These are phyloP conservation scores for Seiridium cupressi DNA, from an alignment of 2,329 filamentous ascomycete species.

Conservation along the genomic window DNA sequence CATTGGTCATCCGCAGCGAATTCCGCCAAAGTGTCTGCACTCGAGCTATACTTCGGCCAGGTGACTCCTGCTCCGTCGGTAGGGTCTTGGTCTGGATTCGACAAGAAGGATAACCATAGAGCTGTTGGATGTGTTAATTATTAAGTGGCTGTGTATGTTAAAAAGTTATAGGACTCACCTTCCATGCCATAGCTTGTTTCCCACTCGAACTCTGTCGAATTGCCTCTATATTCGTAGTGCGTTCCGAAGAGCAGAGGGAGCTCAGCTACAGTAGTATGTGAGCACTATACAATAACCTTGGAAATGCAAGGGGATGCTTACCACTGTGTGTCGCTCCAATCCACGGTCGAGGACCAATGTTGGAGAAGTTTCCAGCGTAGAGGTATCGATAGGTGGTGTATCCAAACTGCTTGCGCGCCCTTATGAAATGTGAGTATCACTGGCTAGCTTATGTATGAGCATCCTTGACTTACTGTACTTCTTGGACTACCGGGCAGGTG, in stretches of 20 bases:
- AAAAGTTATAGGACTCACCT: conserved; percentile 14
- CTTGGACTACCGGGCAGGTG: conserved; percentile 8
- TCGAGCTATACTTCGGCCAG: conserved; percentile 4
- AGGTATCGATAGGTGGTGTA: conserved; percentile 31
- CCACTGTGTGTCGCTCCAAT: conserved; percentile 27
- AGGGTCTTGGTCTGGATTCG: not conserved
- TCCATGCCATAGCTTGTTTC: conserved; percentile 23
- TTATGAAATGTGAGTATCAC: not conserved
- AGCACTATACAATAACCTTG: not conserved
- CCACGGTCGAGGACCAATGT: conserved; percentile 29
- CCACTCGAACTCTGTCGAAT: conserved; percentile 28
- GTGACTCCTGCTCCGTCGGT: not conserved
- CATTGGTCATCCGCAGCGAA: conserved; percentile 4
- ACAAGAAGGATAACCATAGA: conserved; percentile 3
- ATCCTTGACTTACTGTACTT: conserved; percentile 4
- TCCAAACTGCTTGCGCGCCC: not conserved
- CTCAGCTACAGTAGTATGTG: conserved; percentile 16
- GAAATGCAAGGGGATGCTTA: conserved; percentile 8
- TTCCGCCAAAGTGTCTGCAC: not conserved
- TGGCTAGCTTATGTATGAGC: not conserved
- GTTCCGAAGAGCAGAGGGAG: conserved; percentile 29
- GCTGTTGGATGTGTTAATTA: not conserved
- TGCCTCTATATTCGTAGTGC: conserved; percentile 24
- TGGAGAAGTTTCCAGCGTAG: conserved; percentile 33
- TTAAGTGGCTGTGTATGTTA: not conserved